phyloP scores from a whole-genome alignment of 331 rosid genomes.

The Spiraea crenata region DNA sequence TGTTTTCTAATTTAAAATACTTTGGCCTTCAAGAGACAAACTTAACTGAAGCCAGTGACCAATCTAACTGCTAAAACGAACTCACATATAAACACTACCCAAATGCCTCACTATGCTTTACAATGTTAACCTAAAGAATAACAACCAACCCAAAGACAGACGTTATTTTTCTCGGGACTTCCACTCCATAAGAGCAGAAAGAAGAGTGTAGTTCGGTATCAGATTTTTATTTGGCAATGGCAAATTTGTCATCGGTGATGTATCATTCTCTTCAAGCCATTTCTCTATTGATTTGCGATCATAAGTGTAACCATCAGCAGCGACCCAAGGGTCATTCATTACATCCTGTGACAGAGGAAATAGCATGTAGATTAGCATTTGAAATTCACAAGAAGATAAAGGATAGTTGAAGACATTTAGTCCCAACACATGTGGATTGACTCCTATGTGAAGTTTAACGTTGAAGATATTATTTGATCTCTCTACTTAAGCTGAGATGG shows the following conservation, averaged over 20 bases:
- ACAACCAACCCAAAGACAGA: constrained; percentile 1
- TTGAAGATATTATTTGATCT: background rate
- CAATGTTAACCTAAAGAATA: background rate
- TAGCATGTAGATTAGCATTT: background rate
- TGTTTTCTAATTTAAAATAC: no score
- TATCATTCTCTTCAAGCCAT: constrained; percentile 61
- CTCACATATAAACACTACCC: background rate
- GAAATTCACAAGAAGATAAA: background rate
- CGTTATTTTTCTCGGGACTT: constrained; percentile 43
- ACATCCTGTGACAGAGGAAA: constrained; percentile 53
- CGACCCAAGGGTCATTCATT: constrained; percentile 91
- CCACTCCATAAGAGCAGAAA: constrained; percentile 95
- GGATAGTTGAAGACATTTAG: background rate
- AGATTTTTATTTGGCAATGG: constrained; percentile 59
- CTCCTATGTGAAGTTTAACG: background rate
- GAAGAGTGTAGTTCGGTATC: constrained; percentile 72
- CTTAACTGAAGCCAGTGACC: background rate
- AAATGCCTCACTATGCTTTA: background rate
- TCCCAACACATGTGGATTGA: background rate
- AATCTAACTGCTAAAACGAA: background rate
- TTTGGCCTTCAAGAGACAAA: background rate
- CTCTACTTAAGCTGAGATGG: background rate
- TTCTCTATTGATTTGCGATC: constrained; percentile 66
- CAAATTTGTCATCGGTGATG: constrained; percentile 79
- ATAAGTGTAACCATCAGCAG: constrained; percentile 91